Conservation (phyloP, 331 rosid genomes). For the Stylosanthes scabra region DNA sequence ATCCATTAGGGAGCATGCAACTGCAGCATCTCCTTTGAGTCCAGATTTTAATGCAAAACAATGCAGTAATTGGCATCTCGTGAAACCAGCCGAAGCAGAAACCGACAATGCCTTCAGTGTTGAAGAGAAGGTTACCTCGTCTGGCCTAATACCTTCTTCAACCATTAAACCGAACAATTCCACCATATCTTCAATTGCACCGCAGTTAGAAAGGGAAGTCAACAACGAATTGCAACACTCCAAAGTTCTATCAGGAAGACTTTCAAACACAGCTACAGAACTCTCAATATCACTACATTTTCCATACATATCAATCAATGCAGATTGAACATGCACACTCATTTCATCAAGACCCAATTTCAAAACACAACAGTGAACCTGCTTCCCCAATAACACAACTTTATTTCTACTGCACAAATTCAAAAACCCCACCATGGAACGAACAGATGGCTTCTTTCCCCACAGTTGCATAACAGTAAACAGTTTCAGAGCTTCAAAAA, state of each 20-base stretch:
- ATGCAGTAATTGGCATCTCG: constrained; percentile 62
- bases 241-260: constrained; percentile 50
- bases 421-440: constrained; percentile 63
- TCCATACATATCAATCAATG: constrained; percentile 86
- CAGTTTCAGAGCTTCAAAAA: constrained; percentile 52
- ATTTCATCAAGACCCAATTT: constrained; percentile 63
- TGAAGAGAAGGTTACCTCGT: constrained; percentile 74
- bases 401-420: constrained; percentile 64
- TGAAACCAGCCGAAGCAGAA: constrained; percentile 54
- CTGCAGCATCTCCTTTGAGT: constrained; percentile 58
- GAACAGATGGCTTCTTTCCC: constrained; percentile 78
- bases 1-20: constrained; percentile 72
- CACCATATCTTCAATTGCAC: constrained; percentile 62
- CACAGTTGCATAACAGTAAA: constrained; percentile 66
- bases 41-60: constrained; percentile 74
- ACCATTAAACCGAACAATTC: constrained; percentile 84
- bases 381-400: constrained; percentile 63
- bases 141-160: constrained; percentile 69
- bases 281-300: constrained; percentile 72
- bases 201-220: constrained; percentile 77
- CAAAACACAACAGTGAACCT: constrained; percentile 64
- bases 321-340: constrained; percentile 74
- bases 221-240: constrained; percentile 84
- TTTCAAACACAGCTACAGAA: constrained; percentile 66
- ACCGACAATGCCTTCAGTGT: constrained; percentile 70